Evolutionary conservation across 2,329 filamentous ascomycete species (phyloP), one percentile per base, ranked within the genome.

Genomic region (Graphium sp.): DNA sequence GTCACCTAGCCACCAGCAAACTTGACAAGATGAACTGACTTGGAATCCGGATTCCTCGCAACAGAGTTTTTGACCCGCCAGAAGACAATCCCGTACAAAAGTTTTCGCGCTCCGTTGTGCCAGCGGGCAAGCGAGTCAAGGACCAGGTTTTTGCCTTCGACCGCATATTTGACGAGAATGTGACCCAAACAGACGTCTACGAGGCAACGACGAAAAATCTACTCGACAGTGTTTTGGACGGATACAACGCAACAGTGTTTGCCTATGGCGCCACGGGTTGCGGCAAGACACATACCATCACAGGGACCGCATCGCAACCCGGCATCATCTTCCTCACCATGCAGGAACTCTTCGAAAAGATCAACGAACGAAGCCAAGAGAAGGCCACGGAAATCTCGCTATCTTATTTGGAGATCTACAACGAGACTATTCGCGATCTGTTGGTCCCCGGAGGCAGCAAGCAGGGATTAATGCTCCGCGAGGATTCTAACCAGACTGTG

Each of bases 311-410:
- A 2, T 80, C 92, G 48, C 79, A 92, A 45, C 89, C 89, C 0
- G 89, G 89, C 32, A 95, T 98, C 44, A 98, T 98, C 48, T 98
- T 95, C 55, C 58, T 98, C 42, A 95, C 89, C 1, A 98, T 98
- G 85, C 87, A 95, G 52, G 89, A 98, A 53, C 62, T 98, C 15
- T 98, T 98, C 45, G 89, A 98, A 56, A 82, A 87, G 51, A 93
- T 98, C 39, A 60, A 64, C n/a, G 89, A 95, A 32, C 58, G 81
- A 30, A 76, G 75, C 36, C 73, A 79, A 33, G 84, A 93, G 35
- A 95, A 94, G 53, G 63, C 74, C 17, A 89, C 84, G 4, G 89
- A 95, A 44, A 62, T 98, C 30, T 83, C 85, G 0, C 68, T 98
- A 11, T 94, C 85, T 0, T 98, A 95, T 45, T 66, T 98, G 21